Evolutionary conservation across 208 protist genomes (phyloP).

Genomic region (Trypanosoma lewisi): DNA sequence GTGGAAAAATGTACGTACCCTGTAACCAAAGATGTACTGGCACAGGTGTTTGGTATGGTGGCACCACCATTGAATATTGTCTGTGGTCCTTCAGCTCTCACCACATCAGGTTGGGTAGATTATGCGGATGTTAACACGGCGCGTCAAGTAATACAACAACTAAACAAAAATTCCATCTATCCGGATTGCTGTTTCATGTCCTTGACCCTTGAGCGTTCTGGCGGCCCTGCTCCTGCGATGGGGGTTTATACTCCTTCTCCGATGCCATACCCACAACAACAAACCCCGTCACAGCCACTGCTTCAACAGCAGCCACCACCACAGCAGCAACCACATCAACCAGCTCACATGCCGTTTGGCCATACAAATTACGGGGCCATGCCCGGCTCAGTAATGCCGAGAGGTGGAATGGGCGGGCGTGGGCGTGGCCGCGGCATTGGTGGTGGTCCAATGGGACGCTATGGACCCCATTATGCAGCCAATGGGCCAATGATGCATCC

Average conservation of each 20-base stretch:
- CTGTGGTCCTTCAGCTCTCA: conserved; percentile 62
- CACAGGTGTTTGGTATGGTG: conserved; percentile 81
- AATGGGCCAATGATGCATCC: conserved; percentile 7
- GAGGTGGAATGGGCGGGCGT: conserved; percentile 22
- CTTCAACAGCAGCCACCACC: conserved; percentile 24
- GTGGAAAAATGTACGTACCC: conserved; percentile 84
- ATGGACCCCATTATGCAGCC: conserved; percentile 8
- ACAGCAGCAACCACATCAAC: too few species aligned
- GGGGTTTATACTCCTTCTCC: conserved; percentile 12
- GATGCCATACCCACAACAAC: conserved; percentile 23
- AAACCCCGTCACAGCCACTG: conserved; percentile 11
- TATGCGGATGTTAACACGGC: conserved; percentile 58
- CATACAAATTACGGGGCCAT: conserved; percentile 20
- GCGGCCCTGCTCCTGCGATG: conserved; percentile 3
- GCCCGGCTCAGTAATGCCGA: conserved; percentile 20
- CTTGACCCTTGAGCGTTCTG: conserved; percentile 29
- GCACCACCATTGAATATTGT: conserved; percentile 49
- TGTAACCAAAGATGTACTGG: conserved; percentile 74
- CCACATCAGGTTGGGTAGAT: conserved; percentile 70
- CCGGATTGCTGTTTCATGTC: conserved; percentile 80
- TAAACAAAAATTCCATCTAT: conserved; percentile 84
- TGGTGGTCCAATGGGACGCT: conserved; percentile 25
- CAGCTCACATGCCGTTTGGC: conserved; percentile 30
- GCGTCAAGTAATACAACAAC: conserved; percentile 52
- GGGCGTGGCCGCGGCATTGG: conserved; percentile 18